Percentiles rank a stretch among this genome's conserved stretches.
Evolutionary conservation across 371 early-diverging fungal genomes (phyloP).

Genomic region (Mycotypha africana): DNA sequence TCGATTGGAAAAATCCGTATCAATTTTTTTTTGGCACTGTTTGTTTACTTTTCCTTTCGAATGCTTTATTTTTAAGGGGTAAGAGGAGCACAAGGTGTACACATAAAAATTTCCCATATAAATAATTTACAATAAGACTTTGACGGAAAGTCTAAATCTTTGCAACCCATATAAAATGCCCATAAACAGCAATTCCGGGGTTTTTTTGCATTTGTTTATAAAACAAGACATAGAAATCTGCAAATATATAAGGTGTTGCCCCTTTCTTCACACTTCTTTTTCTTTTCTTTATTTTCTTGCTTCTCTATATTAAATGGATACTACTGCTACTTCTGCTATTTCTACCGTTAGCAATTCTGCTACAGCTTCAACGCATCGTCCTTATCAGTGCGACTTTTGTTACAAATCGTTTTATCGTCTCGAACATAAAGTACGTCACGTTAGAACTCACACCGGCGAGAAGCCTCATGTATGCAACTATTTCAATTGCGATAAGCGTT

Average conservation of each 20-base stretch:
- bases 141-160: slow-evolving; percentile 7
- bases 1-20: too few species aligned
- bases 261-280: slow-evolving; percentile 4
- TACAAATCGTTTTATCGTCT: slow-evolving; percentile 69
- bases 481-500: slow-evolving; percentile 72
- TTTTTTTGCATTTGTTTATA: slow-evolving; percentile 1
- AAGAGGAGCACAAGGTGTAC: too few species aligned
- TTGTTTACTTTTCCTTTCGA: too few species aligned
- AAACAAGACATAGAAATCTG: neutral
- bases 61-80: too few species aligned
- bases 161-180: neutral
- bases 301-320: neutral
- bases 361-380: slow-evolving; percentile 22
- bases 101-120: slow-evolving; percentile 4
- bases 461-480: slow-evolving; percentile 75
- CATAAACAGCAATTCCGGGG: slow-evolving; percentile 6
- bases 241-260: slow-evolving; percentile 1
- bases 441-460: slow-evolving; percentile 87
- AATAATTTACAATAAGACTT: slow-evolving; percentile 9
- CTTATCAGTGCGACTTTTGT: slow-evolving; percentile 68
- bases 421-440: slow-evolving; percentile 78
- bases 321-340: too few species aligned
- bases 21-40: too few species aligned
- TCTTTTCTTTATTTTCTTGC: slow-evolving; percentile 2
- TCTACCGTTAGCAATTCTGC: neutral